Conservation (phyloP, 2,329 filamentous ascomycete genomes). For the Stenocarpella maydis region DNA sequence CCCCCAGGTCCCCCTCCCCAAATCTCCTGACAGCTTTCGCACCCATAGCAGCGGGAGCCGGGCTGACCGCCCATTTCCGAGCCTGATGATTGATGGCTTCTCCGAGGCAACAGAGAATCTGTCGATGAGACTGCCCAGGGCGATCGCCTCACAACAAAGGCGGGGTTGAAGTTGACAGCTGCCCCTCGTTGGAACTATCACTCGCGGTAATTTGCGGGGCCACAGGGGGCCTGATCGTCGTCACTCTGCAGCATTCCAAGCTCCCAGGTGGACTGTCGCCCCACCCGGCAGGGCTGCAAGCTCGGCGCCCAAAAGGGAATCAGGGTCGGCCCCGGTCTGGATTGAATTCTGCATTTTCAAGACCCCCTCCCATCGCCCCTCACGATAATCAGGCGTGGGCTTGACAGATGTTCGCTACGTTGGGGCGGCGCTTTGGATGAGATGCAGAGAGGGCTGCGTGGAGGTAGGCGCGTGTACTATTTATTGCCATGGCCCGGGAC, state of each 20-base stretch:
- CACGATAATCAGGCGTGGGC: conserved; percentile 19
- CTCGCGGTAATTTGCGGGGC: conserved; percentile 28
- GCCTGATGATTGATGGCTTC: conserved; percentile 2
- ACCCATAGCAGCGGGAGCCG: not conserved
- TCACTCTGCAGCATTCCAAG: conserved; percentile 28
- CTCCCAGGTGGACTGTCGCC: conserved; percentile 24
- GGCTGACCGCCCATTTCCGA: conserved; percentile 8
- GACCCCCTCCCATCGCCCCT: conserved; percentile 4
- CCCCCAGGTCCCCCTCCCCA: conserved; percentile 3
- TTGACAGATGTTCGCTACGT: not conserved
- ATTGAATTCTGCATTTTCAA: conserved; percentile 26
- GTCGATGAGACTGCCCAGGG: conserved; percentile 28
- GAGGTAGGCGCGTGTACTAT: not conserved
- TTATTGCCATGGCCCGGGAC: not conserved
- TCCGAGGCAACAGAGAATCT: not conserved
- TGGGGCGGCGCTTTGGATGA: conserved; percentile 2
- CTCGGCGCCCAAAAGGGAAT: not conserved
- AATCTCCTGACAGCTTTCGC: not conserved
- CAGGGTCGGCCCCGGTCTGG: conserved; percentile 28
- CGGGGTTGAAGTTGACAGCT: conserved; percentile 23
- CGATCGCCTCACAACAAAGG: conserved; percentile 27
- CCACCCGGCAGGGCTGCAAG: conserved; percentile 27
- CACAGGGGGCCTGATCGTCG: conserved; percentile 25
- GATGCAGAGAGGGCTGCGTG: not conserved
- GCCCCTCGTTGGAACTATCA: conserved; percentile 21